Conservation (phyloP, 768 basidiomycete species). For the Neoboletus magnificus region DNA sequence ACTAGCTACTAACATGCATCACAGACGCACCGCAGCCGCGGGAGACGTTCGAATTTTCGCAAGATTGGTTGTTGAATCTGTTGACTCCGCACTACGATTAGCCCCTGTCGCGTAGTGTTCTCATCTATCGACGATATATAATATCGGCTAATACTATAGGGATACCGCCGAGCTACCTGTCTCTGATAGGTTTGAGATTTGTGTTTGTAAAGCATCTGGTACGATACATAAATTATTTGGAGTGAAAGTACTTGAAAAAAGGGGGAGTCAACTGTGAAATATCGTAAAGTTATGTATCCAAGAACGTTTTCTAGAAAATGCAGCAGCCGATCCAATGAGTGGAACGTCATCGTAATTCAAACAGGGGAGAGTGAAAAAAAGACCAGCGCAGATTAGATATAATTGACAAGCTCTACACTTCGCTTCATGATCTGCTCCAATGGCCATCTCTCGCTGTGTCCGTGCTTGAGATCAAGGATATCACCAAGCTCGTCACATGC, state of each 20-base stretch:
- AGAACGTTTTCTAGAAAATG: constrained; percentile 11
- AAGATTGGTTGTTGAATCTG: neutral
- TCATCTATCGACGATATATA: neutral
- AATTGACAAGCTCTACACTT: constrained; percentile 71
- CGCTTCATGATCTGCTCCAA: constrained; percentile 67
- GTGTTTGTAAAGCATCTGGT: constrained; percentile 12
- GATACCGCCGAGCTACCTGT: neutral
- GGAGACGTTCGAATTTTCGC: too few species aligned
- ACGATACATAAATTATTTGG: constrained; percentile 28
- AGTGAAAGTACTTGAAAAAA: constrained; percentile 15
- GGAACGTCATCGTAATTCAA: constrained; percentile 1
- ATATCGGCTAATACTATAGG: neutral
- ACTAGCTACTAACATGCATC: neutral
- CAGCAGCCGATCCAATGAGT: neutral
- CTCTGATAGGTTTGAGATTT: neutral
- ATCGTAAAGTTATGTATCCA: constrained; percentile 25
- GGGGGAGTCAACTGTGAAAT: constrained; percentile 10
- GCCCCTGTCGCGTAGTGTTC: neutral
- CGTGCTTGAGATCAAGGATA: constrained; percentile 86
- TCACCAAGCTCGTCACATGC: constrained; percentile 94
- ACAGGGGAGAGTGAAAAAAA: neutral
- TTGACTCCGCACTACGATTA: too few species aligned
- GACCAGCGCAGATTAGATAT: constrained; percentile 14
- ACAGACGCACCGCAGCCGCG: too few species aligned
- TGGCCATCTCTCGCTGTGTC: constrained; percentile 66